Evolutionary conservation across 2,329 filamentous ascomycete genomes (phyloP), one percentile per base, ranked within the genome.

Genomic region (Septoria petroselini): DNA sequence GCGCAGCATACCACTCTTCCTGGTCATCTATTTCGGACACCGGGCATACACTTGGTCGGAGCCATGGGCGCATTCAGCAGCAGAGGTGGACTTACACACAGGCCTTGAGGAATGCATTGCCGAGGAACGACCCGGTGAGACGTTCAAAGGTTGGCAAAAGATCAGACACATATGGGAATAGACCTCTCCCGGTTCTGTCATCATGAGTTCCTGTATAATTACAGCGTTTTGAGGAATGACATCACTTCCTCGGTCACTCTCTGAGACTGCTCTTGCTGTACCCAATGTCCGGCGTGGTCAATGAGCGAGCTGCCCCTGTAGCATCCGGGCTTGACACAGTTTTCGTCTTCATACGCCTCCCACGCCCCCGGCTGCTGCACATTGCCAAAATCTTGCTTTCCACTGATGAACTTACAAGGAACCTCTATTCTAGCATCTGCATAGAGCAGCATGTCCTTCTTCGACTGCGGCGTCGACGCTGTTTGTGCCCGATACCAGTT

Each of bases 401-500:
- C 83, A 19, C 76, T 77, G n/a, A 87, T 74, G 58, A 83, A 86
- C 0, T 73, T 69, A 48, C 74, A 76, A 0, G 83, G 83, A 7
- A 83, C 77, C 41, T 81, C 77, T 15, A 86, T 79, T 62, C 75
- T 80, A 62, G 72, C 75, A 0, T 82, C 82, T 0, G 80, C 76
- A 61, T 81, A 85, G 1, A 83, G 61, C 15, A 80, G 72, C 44
- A 81, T 65, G 48, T 86, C 82, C 30, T 70, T 71, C 2, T 67
- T 62, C 2, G 65, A 69, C 8, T 77, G 71, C 19, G 60, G 56
- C 19, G 65, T 65, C 4, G 60, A 63, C 31, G 76, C 72, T 0
- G 81, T 84, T 41, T 76, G 72, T 7, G 80, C 76, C 2, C 81
- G 74, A 62, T 86, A 87, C 80, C 82, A 86, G 58, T 85, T 85